Conservation (phyloP, 75 land plant genomes). For the Selaginella moellendorffii region DNA sequence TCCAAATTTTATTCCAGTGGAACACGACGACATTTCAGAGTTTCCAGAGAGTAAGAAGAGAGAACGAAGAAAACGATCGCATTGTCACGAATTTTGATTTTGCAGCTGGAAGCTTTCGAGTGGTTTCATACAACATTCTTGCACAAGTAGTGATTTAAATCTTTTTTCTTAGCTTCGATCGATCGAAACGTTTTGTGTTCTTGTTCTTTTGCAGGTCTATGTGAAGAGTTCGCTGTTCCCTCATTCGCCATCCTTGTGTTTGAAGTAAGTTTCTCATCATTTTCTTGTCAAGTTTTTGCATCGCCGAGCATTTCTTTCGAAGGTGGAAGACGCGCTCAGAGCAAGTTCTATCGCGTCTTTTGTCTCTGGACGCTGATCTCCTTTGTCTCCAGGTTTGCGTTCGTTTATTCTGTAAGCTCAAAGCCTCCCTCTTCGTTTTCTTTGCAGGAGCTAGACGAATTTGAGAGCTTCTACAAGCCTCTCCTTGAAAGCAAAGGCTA, state of each 20-base stretch:
- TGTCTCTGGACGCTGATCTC: constrained; percentile 57
- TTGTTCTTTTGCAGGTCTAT: constrained; percentile 74
- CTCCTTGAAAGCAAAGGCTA: constrained; percentile 51
- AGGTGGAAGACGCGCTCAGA: constrained; percentile 87
- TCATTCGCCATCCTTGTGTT: constrained; percentile 78
- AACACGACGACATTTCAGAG: not conserved
- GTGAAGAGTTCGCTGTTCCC: constrained; percentile 81
- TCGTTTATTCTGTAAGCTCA: no score
- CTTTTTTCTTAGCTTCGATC: no score
- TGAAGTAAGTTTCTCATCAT: constrained; percentile 27
- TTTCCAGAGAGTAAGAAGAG: not conserved
- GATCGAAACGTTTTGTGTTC: no score
- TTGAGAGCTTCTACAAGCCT: constrained; percentile 58
- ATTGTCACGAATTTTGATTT: no score
- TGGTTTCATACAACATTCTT: constrained; percentile 79
- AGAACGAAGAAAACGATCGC: no score
- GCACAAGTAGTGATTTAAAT: constrained; percentile 90
- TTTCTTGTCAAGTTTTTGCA: no score
- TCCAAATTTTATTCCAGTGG: not conserved
- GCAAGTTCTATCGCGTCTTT: constrained; percentile 39
- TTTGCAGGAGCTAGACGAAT: constrained; percentile 79
- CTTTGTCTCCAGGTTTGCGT: constrained; percentile 59
- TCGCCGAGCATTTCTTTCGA: no score
- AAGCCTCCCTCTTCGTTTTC: no score
- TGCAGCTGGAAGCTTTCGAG: constrained; percentile 21